These are phyloP conservation scores for Chaetomium sp. DNA, from an alignment of 2,329 filamentous ascomycete genomes.

Conservation along the genomic window DNA sequence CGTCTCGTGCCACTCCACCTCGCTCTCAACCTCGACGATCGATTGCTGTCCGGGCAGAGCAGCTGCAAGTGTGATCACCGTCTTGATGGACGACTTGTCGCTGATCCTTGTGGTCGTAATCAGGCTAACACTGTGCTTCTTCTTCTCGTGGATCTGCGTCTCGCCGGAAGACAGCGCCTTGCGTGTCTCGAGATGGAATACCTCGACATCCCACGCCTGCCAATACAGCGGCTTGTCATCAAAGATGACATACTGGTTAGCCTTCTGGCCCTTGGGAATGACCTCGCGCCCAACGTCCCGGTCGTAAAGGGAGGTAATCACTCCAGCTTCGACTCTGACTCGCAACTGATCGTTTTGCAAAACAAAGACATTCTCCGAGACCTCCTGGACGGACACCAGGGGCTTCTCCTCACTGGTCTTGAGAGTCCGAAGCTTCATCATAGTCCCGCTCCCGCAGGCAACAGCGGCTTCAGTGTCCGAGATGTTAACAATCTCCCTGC, in stretches of 20 bases:
- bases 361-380: constrained; percentile 59
- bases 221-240: constrained; percentile 97
- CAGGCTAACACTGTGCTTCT: constrained; percentile 71
- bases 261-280: constrained; percentile 65
- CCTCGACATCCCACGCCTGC: constrained; percentile 98
- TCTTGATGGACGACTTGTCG: constrained; percentile 76
- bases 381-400: constrained; percentile 47
- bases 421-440: constrained; percentile 46
- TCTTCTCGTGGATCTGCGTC: constrained; percentile 65
- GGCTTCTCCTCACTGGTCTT: constrained; percentile 38
- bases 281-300: constrained; percentile 66
- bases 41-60: constrained; percentile 58
- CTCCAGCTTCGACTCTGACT: constrained; percentile 66
- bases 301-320: constrained; percentile 81
- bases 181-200: constrained; percentile 85
- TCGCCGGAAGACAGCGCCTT: constrained; percentile 64
- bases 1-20: constrained; percentile 94
- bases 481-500: constrained; percentile 65
- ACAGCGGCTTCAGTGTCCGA: constrained; percentile 47
- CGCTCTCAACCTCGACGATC: constrained; percentile 69
- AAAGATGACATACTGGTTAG: constrained; percentile 88
- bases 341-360: constrained; percentile 72
- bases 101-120: constrained; percentile 83
- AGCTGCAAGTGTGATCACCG: constrained; percentile 73
- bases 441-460: constrained; percentile 49